phyloP scores from a whole-genome alignment of 2,329 filamentous ascomycete species.

The Penicillium psychrosexuale region DNA sequence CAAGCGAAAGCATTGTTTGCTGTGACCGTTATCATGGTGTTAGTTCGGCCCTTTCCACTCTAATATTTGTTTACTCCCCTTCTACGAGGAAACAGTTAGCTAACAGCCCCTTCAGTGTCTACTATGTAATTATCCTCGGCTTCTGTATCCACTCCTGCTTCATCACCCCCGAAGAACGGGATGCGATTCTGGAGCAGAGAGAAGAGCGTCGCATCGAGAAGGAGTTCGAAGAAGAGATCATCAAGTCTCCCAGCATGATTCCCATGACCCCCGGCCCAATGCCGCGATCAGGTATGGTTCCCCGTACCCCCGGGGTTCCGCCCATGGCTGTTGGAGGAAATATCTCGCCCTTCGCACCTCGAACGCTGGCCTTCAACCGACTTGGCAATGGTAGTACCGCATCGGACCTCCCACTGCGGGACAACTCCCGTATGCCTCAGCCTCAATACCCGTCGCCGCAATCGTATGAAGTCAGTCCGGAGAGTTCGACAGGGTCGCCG shows the following conservation, averaged over 20 bases:
- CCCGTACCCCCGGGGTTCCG: conserved; percentile 30
- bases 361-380: conserved; percentile 43
- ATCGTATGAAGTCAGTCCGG: conserved; percentile 16
- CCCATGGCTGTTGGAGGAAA: conserved; percentile 26
- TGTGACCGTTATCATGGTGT: conserved; percentile 56
- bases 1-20: conserved; percentile 60
- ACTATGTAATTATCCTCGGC: conserved; percentile 51
- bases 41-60: conserved; percentile 9
- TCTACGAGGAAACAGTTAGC: neutral
- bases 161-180: conserved; percentile 39
- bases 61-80: neutral
- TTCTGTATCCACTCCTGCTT: conserved; percentile 50
- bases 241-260: conserved; percentile 38
- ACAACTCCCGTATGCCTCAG: conserved; percentile 26
- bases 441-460: conserved; percentile 22
- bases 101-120: conserved; percentile 37
- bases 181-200: conserved; percentile 32
- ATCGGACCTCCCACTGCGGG: conserved; percentile 42
- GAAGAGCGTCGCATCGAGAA: conserved; percentile 39
- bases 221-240: conserved; percentile 41
- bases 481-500: conserved; percentile 9
- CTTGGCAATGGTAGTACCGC: conserved; percentile 35
- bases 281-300: conserved; percentile 22
- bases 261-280: conserved; percentile 32
- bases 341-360: conserved; percentile 33